Conservation (phyloP, 768 basidiomycete species). For the Tulasnella calospora region DNA sequence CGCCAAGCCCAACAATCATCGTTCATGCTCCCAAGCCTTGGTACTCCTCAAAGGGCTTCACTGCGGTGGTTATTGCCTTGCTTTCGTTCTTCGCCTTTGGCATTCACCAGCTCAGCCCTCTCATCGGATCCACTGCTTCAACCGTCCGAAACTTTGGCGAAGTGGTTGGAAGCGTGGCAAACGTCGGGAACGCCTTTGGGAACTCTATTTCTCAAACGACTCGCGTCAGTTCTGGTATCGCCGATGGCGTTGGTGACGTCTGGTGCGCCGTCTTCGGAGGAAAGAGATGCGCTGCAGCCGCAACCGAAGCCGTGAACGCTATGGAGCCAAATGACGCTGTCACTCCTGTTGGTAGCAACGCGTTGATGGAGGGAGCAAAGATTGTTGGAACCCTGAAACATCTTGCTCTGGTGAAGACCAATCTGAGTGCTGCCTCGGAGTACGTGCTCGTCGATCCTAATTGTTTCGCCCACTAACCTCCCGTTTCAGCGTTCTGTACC, state of each 20-base stretch:
- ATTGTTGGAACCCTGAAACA: not conserved
- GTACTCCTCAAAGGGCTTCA: not conserved
- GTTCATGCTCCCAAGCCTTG: not conserved
- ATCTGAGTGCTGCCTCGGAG: not conserved
- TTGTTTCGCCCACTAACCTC: too few relatives aligned
- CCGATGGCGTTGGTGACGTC: slow-evolving; percentile 4
- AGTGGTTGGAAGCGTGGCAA: not conserved
- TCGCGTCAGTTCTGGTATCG: not conserved
- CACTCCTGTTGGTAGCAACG: not conserved
- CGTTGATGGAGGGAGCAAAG: not conserved
- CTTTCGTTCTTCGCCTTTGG: not conserved
- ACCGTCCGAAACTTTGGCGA: not conserved
- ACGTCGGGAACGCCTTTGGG: not conserved
- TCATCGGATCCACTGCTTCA: not conserved
- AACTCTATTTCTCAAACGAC: not conserved
- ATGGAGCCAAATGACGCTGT: not conserved
- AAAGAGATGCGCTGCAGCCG: not conserved
- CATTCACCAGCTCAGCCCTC: not conserved
- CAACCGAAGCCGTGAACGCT: not conserved
- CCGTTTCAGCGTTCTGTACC: not conserved
- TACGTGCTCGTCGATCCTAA: not conserved
- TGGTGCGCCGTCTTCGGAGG: not conserved
- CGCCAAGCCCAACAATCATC: not conserved
- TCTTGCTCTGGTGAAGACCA: not conserved
- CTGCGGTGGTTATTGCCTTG: not conserved